Evolutionary conservation across 495 filamentous ascomycete species (phyloP).

Genomic region (Pseudevernia furfuracea): DNA sequence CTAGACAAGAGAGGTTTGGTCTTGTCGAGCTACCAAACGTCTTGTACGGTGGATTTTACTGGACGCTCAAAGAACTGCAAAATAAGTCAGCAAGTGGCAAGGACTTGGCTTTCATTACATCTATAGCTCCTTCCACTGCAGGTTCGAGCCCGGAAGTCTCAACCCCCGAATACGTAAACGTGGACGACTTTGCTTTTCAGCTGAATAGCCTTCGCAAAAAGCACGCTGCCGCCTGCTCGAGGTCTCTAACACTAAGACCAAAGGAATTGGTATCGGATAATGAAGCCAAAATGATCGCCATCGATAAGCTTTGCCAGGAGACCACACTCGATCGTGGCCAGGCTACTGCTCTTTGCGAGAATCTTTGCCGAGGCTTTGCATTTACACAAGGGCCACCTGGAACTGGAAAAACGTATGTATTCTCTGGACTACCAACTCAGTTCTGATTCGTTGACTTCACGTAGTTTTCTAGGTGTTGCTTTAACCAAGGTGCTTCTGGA

Average conservation of each 20-base stretch:
- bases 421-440: not conserved
- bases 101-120: conserved; percentile 47
- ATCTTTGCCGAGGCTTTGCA: conserved; percentile 47
- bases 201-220: conserved; percentile 32
- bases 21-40: conserved; percentile 61
- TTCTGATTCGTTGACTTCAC: not conserved
- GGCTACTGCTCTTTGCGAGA: conserved; percentile 45
- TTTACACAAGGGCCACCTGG: conserved; percentile 72
- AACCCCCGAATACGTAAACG: conserved; percentile 43
- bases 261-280: not conserved
- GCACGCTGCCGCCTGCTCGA: conserved; percentile 13
- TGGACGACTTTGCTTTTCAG: conserved; percentile 39
- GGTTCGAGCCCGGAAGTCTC: conserved; percentile 25
- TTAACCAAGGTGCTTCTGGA: conserved; percentile 50
- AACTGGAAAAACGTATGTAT: conserved; percentile 51
- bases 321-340: conserved; percentile 52
- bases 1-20: conserved; percentile 21
- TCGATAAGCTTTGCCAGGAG: conserved; percentile 28
- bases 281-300: conserved; percentile 6
- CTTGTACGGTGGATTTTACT: conserved; percentile 37
- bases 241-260: conserved; percentile 32
- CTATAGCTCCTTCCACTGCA: conserved; percentile 41
- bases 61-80: conserved; percentile 23
- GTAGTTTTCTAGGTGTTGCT: conserved; percentile 29
- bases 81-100: conserved; percentile 16